phyloP scores from a whole-genome alignment of 1,139 yeast genomes.

The Geotrichum candidum region DNA sequence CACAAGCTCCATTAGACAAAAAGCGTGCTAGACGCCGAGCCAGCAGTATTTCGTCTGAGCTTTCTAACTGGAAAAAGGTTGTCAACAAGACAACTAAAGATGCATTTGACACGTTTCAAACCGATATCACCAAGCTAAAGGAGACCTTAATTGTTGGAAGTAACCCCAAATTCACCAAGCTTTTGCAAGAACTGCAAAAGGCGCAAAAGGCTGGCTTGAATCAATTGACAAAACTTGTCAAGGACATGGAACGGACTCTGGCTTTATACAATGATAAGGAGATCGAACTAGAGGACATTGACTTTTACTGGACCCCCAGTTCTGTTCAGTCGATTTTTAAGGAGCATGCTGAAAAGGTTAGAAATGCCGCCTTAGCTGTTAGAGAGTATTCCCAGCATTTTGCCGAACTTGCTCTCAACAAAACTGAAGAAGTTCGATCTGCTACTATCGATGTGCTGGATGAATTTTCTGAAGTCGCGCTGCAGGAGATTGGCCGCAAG shows the following conservation, averaged over 20 bases:
- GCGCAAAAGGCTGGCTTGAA: constrained; percentile 19
- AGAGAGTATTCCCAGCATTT: constrained; percentile 30
- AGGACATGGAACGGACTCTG: constrained; percentile 22
- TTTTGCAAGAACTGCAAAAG: constrained; percentile 24
- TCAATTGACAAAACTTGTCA: constrained; percentile 12
- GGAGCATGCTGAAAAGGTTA: constrained; percentile 28
- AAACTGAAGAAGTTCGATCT: constrained; percentile 34
- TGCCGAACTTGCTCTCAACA: constrained; percentile 31
- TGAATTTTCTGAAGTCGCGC: constrained; percentile 37
- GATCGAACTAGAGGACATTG: constrained; percentile 19
- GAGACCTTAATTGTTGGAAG: constrained; percentile 22
- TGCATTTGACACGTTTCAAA: constrained; percentile 30
- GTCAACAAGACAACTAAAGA: constrained; percentile 31
- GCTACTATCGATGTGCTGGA: constrained; percentile 37
- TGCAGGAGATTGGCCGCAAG: constrained; percentile 36
- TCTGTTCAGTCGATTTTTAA: constrained; percentile 29
- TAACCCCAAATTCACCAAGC: constrained; percentile 27
- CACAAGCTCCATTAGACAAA: constrained; percentile 9
- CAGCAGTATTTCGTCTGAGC: constrained; percentile 11
- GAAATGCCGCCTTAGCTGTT: constrained; percentile 31
- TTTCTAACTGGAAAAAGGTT: constrained; percentile 27
- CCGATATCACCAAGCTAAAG: constrained; percentile 32
- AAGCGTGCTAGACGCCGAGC: constrained; percentile 12
- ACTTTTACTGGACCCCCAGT: constrained; percentile 20
- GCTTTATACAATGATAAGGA: constrained; percentile 18